Conservation (phyloP, 257 asterid genomes). For the Coffea eugenioides region DNA sequence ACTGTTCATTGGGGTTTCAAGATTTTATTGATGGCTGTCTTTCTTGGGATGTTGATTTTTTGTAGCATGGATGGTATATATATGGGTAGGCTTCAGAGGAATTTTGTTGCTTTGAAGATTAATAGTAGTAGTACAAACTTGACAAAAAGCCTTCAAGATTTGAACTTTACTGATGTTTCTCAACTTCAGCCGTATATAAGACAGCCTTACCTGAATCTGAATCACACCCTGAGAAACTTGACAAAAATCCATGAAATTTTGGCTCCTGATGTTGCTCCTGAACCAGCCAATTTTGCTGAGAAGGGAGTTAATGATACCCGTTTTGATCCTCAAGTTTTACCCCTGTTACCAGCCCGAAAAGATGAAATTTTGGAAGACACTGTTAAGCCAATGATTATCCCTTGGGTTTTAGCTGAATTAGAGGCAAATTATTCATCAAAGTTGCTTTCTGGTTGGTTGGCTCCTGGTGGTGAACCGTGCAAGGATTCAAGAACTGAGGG, state of each 20-base stretch:
- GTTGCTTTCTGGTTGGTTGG: slow-evolving; percentile 53
- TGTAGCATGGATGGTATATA: slow-evolving; percentile 50
- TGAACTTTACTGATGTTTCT: slow-evolving; percentile 30
- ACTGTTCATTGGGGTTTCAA: slow-evolving; percentile 61
- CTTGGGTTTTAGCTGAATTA: slow-evolving; percentile 63
- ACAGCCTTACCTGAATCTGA: slow-evolving; percentile 25
- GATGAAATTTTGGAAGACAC: slow-evolving; percentile 6
- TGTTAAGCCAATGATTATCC: slow-evolving; percentile 19
- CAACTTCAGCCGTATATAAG: slow-evolving; percentile 15
- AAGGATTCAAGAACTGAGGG: slow-evolving; percentile 60
- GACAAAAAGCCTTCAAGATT: slow-evolving; percentile 30
- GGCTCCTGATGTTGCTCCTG: slow-evolving; percentile 21
- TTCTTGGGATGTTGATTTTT: slow-evolving; percentile 54
- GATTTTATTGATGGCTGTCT: slow-evolving; percentile 42
- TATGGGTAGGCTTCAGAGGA: slow-evolving; percentile 30
- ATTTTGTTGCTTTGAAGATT: slow-evolving; percentile 38
- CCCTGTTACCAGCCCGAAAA: slow-evolving; percentile 14
- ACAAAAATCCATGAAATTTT: slow-evolving; percentile 24
- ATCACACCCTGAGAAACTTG: slow-evolving; percentile 27
- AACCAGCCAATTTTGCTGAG: slow-evolving; percentile 15
- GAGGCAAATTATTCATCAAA: slow-evolving; percentile 64
- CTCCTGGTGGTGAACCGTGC: slow-evolving; percentile 70
- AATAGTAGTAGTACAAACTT: slow-evolving; percentile 23
- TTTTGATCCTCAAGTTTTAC: slow-evolving; percentile 27
- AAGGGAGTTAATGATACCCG: slow-evolving; percentile 23